Base-by-base conservation (phyloP, 2,329 filamentous ascomycete species). In the Alternaria rosae region DNA sequence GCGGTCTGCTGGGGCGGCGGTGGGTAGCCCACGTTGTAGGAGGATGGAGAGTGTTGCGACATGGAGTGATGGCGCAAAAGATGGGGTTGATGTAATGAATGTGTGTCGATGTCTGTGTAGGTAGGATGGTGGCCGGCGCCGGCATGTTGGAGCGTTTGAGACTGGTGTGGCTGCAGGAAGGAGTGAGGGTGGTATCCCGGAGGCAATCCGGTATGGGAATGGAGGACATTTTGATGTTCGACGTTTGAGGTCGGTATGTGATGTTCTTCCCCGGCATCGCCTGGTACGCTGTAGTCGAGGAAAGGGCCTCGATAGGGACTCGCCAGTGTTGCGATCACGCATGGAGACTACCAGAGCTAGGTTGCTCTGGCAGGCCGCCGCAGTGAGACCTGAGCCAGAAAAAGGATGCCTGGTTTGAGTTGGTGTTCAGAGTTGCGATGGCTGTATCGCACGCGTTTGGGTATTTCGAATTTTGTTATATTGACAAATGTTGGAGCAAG, bases 301-400 rank as follows among this genome's bases (percentile, higher is more conserved):
- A 77, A 78, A 70, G 78, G 80, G 73, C 81, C 80, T 78, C 81
- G 78, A 77, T 81, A 76, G 74, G 76, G 72, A 76, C 81, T 80
- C 80, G 82, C 82, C 81, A 84, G 81, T 76, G 76, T 83, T 82
- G 82, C 82, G 75, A 82, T 76, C 80, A 79, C 79, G 80, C 80
- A 82, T 82, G 77, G 78, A 82, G 80, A 80, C 81, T 83, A 81
- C 82, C 81, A 82, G 81, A 82, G 81, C 80, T 78, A 79, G 71
- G 75, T 79, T 77, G 80, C 81, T 82, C 81, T 81, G 80, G 81
- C 80, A 83, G 80, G 78, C 78, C 75, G 79, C 80, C 78, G 75
- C 74, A 72, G 75, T 80, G 71, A 80, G 79, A 79, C 78, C 78
- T 77, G 78, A 76, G 76, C 78, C 78, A 76, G 75, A 78, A 76